Evolutionary conservation across 2,329 filamentous ascomycete genomes (phyloP).

Genomic region (Aspergillus puulaauensis): DNA sequence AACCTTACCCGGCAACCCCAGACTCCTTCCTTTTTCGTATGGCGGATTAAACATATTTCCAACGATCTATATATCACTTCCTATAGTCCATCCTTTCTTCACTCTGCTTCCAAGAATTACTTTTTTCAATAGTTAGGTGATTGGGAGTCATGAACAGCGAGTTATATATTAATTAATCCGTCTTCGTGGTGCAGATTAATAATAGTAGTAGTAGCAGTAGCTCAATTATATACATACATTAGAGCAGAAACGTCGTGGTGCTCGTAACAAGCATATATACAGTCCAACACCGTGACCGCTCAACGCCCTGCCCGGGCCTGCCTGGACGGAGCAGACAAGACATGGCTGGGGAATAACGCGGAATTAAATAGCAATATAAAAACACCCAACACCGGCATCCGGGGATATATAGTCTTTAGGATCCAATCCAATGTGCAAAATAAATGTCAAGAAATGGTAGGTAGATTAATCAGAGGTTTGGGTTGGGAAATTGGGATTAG

Average conservation of each 20-base stretch:
- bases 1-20: not conserved
- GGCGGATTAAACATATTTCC: no score
- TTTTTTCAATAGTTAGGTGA: no score
- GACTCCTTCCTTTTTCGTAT: not conserved
- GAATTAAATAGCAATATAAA: not conserved
- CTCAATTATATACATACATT: slow-evolving; percentile 10
- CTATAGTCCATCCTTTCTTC: no score
- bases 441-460: not conserved
- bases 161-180: not conserved
- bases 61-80: no score
- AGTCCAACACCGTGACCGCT: not conserved
- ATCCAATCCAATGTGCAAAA: not conserved
- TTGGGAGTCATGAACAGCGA: not conserved
- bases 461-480: not conserved
- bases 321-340: no score
- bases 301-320: not conserved
- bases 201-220: not conserved
- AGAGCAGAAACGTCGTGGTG: slow-evolving; percentile 13
- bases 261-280: slow-evolving; percentile 14
- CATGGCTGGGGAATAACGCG: not conserved
- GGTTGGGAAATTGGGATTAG: not conserved
- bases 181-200: not conserved
- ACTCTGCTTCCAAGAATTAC: no score
- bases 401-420: slow-evolving; percentile 7
- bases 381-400: slow-evolving; percentile 3